Evolutionary conservation across 345 rosid genomes (phyloP), one percentile per base, ranked within the genome.

Genomic region (Eucalyptus erythrocorys): DNA sequence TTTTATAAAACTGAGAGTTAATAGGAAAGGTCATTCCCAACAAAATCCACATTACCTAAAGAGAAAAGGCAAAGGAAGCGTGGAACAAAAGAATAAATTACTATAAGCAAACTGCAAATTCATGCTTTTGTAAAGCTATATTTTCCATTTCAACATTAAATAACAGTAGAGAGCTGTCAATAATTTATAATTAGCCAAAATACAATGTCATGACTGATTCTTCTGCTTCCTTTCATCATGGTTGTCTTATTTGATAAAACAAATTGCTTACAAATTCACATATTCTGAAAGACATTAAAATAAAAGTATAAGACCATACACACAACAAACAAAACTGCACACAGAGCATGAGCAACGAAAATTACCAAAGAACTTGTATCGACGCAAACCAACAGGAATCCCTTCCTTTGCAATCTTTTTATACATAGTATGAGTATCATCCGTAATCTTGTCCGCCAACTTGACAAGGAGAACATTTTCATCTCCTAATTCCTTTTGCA

Each of bases 311-410:
- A 76, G 86, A 8, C 48, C 48, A 27, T 4, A 16, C 53, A 68
- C 17, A 76, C 14, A 30, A 71, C 57, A 6, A 3, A 80, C 55
- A 15, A 87, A 37, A 76, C 50, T 4, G 43, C 57, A 66, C 45
- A 32, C 55, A 61, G 26, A 13, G 11, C 85, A 42, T 12, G 43
- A 48, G 87, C 45, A 76, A 76, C 61, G 86, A 27, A 53, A 88
- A 97, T 88, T 88, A 96, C 98, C 97, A 87, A 97, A 97, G 90
- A 97, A 95, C 22, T 88, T 92, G 92, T 95, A 97, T 17, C 93
- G 90, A 13, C 95, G 96, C 66, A 93, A 82, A 88, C 97, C 98
- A 49, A 97, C 86, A 89, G 90, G 89, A 89, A 97, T 94, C 48
- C 98, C 99, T 1, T 91, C 91, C 87, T 90, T 93, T 43, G 92